Evolutionary conservation across 176 grass and related monocot genomes (phyloP).

Genomic region (Oryza longistaminata): DNA sequence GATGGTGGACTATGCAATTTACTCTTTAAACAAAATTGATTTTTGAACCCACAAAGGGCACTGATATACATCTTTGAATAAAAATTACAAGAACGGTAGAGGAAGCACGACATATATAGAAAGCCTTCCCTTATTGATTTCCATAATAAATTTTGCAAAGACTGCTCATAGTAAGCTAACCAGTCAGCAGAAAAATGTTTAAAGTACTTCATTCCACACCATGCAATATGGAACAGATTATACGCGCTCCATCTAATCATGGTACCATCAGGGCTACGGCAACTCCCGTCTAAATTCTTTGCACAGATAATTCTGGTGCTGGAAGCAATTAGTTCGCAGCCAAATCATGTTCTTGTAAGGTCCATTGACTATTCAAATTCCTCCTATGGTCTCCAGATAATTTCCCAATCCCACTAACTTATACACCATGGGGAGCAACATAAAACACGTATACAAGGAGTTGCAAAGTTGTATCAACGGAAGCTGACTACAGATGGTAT

Average conservation of each 20-base stretch:
- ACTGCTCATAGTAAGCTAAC: not conserved
- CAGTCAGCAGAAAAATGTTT: not conserved
- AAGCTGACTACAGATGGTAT: slow-evolving; percentile 1
- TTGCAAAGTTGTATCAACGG: not conserved
- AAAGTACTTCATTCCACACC: not conserved
- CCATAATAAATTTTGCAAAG: not conserved
- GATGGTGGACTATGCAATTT: not conserved
- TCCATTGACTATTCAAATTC: not conserved
- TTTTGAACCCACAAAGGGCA: not conserved
- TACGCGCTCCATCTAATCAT: not conserved
- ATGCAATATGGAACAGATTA: slow-evolving; percentile 1
- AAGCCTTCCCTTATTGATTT: not conserved
- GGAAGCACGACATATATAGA: not conserved
- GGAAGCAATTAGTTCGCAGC: not conserved
- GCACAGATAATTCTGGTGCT: not conserved
- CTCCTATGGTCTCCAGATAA: not conserved
- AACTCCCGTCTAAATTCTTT: not conserved
- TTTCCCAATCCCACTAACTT: not conserved
- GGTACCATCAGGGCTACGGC: not conserved
- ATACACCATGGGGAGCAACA: not conserved
- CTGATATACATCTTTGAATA: not conserved
- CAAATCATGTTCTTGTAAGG: not conserved
- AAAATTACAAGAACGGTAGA: not conserved
- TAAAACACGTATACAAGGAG: not conserved
- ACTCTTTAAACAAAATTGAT: slow-evolving; percentile 2